Conservation (phyloP, 306 rosid species). For the Cyamopsis tetragonoloba region DNA sequence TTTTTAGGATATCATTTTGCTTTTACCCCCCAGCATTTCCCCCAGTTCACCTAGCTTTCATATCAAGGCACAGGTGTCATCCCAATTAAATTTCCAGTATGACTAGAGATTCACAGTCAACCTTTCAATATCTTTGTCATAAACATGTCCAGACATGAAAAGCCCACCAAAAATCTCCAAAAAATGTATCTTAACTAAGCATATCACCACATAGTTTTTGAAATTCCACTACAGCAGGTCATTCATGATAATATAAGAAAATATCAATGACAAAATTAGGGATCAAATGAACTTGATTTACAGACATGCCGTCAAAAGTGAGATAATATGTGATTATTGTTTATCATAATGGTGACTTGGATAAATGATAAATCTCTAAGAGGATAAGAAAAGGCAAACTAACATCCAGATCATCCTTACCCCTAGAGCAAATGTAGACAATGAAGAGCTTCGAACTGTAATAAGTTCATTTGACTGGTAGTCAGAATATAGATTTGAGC, state of each 20-base stretch:
- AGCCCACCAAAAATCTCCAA: not conserved
- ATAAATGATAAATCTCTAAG: constrained; percentile 15
- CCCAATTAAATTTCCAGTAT: not conserved
- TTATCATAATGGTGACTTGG: not conserved
- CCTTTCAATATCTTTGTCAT: not conserved
- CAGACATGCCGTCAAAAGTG: not conserved
- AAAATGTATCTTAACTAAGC: not conserved
- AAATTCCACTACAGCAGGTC: not conserved
- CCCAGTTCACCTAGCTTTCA: not conserved
- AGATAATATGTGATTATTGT: constrained; percentile 5
- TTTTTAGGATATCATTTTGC: not conserved
- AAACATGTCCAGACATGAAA: not conserved
- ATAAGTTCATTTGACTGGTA: constrained; percentile 33
- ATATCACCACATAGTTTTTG: not conserved
- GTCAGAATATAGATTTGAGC: constrained; percentile 74
- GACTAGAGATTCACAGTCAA: not conserved
- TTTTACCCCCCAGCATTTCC: not conserved
- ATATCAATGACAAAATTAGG: not conserved
- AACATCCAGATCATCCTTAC: constrained; percentile 40
- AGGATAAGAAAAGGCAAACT: constrained; percentile 16
- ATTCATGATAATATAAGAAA: not conserved
- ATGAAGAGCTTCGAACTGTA: constrained; percentile 51
- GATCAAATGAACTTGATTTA: not conserved
- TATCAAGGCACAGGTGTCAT: not conserved
- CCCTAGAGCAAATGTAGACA: constrained; percentile 73